Evolutionary conservation across 1,284 basidiomycete genomes (phyloP).

Genomic region (Cutaneotrichosporon sp.): DNA sequence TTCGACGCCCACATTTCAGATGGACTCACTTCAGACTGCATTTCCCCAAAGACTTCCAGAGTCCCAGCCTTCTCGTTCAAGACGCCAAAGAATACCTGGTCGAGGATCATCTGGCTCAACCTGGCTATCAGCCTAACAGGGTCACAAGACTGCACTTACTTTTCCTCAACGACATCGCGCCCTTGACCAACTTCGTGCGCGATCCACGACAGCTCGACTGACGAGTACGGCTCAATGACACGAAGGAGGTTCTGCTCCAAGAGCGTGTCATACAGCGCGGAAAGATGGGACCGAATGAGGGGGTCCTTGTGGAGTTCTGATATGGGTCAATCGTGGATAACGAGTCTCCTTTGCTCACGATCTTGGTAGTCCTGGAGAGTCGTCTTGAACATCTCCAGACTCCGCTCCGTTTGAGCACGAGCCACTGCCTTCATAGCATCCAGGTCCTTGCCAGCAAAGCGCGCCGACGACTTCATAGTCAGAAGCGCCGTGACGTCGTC

Average conservation of each 20-base stretch:
- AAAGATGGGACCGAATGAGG: slow-evolving; percentile 89
- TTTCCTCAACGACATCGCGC: slow-evolving; percentile 86
- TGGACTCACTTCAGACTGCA: slow-evolving; percentile 70
- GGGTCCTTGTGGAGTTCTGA: slow-evolving; percentile 90
- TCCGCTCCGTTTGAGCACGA: slow-evolving; percentile 85
- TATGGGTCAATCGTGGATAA: not conserved
- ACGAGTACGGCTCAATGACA: slow-evolving; percentile 92
- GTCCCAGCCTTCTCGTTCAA: slow-evolving; percentile 93
- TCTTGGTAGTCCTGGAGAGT: slow-evolving; percentile 82
- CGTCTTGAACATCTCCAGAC: slow-evolving; percentile 83
- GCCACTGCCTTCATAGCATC: slow-evolving; percentile 95
- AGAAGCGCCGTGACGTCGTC: slow-evolving; percentile 88
- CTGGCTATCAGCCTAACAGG: slow-evolving; percentile 52
- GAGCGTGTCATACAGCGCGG: slow-evolving; percentile 89
- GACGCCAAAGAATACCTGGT: slow-evolving; percentile 91
- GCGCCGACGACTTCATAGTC: slow-evolving; percentile 79
- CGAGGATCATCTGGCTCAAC: slow-evolving; percentile 95
- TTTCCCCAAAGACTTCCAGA: slow-evolving; percentile 82
- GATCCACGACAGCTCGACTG: slow-evolving; percentile 86
- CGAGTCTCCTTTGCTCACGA: slow-evolving; percentile 57
- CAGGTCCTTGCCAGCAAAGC: slow-evolving; percentile 76
- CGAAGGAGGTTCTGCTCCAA: slow-evolving; percentile 92
- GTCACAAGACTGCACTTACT: slow-evolving; percentile 59
- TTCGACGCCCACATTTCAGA: not conserved
- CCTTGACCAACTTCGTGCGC: slow-evolving; percentile 87